Base-by-base conservation (phyloP, 352 stramenopile species). In the Phytophthora chlamydospora region DNA sequence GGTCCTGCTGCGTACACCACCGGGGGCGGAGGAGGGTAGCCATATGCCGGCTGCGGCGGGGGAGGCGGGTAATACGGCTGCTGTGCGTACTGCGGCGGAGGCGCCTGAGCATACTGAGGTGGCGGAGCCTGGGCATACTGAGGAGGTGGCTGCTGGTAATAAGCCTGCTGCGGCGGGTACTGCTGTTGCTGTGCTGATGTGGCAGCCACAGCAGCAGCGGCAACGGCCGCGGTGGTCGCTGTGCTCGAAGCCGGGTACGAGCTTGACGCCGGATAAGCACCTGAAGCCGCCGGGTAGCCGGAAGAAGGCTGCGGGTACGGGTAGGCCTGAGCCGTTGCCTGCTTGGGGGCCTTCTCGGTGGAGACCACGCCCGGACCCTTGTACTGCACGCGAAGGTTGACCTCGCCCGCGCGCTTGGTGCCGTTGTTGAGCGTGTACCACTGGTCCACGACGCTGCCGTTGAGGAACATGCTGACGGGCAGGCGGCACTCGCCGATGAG, bases 371-470 rank as follows among this genome's bases (percentile, higher is more conserved):
- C 70, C 7, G 63, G 46, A 4, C 78, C 70, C 40, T 85, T 65
- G 51, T 85, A 81, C 60, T 95, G 85, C 8, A 95, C 70, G 17
- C 85, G 83, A 31, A 95, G 67, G 42, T 95, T 95, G 66, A 95
- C 91, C 60, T 95, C 84, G 6, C 85, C 85, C 7, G 80, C 79
- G 29, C 66, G 62, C 40, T 77, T 75, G 27, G 62, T 68, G 43
- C 80, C 71, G 50, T 90, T 89, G 68, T 91, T 90, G 40, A 95
- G 66, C 17, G 83, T 74, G 67, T 88, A 93, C 85, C 85, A 95
- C 50, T 95, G 74, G 70, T 95, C 85, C 45, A 81, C 71, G 44
- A 95, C 67, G 36, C 73, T 70, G 21, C 85, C 83, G 32, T 69
- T 62, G 38, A 88, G 55, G 31, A 95, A 92, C 74, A 89, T 91